Evolutionary conservation across 305 asterid species (phyloP).

Genomic region (Coffea humblotiana): DNA sequence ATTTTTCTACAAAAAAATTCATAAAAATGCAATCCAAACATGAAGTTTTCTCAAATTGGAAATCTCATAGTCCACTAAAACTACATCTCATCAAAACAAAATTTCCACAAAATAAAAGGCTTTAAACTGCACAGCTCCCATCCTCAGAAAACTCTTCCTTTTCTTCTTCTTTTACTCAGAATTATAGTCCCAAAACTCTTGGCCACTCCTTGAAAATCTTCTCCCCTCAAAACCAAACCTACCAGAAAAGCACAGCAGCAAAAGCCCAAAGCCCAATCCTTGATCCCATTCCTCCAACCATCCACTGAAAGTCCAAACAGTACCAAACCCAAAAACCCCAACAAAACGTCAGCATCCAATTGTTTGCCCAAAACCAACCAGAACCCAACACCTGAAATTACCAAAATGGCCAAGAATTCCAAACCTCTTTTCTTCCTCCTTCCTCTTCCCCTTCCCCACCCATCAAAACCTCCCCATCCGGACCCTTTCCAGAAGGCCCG

Average conservation of each 20-base stretch:
- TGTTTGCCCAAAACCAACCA: slow-evolving; percentile 51
- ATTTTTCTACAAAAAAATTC: too few species aligned
- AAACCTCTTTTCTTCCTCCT: slow-evolving; percentile 20
- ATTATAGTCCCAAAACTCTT: slow-evolving; percentile 30
- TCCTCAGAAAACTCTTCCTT: slow-evolving; percentile 38
- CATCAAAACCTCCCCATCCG: slow-evolving; percentile 60
- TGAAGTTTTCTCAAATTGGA: not conserved
- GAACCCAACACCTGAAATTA: slow-evolving; percentile 42
- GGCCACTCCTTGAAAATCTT: slow-evolving; percentile 35
- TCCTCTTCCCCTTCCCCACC: slow-evolving; percentile 50
- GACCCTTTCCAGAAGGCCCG: slow-evolving; percentile 45
- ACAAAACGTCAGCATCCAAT: slow-evolving; percentile 37
- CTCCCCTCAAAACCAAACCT: slow-evolving; percentile 47
- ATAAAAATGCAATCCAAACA: not conserved
- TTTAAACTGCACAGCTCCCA: not conserved
- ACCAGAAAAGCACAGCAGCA: slow-evolving; percentile 65
- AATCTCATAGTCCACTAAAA: not conserved
- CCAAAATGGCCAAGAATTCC: slow-evolving; percentile 26
- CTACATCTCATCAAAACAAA: not conserved
- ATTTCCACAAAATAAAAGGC: not conserved
- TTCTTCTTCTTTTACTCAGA: slow-evolving; percentile 35
- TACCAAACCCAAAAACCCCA: slow-evolving; percentile 45
- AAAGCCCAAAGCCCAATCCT: slow-evolving; percentile 69
- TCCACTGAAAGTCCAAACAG: slow-evolving; percentile 54
- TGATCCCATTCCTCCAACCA: slow-evolving; percentile 60